Evolutionary conservation across 371 early-diverging fungal species (phyloP).

Genomic region (Apophysomyces trapeziformis): DNA sequence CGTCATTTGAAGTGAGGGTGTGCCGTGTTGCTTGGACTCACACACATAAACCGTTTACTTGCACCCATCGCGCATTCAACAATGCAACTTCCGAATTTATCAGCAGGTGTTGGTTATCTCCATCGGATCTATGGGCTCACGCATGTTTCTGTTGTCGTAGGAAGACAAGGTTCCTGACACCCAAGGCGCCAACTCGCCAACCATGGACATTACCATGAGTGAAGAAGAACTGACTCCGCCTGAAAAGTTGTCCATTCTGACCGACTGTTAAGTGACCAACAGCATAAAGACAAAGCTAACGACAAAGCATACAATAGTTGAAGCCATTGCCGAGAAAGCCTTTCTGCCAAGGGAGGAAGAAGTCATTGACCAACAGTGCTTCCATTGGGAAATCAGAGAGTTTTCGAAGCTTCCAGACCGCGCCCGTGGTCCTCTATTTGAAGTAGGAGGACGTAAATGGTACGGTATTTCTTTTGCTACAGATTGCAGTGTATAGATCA

Average conservation of each 20-base stretch:
- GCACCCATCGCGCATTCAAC: not conserved
- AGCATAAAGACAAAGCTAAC: not conserved
- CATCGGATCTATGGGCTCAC: not conserved
- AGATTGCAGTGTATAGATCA: not conserved
- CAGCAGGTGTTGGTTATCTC: not conserved
- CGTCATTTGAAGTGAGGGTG: conserved; percentile 3
- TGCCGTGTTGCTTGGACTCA: not conserved
- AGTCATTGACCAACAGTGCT: conserved; percentile 44
- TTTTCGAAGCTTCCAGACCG: conserved; percentile 56
- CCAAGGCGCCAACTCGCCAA: not conserved
- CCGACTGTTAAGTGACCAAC: not conserved
- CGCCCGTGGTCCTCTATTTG: conserved; percentile 58
- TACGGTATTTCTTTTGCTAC: conserved; percentile 13
- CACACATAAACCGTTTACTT: not conserved
- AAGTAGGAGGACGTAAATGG: conserved; percentile 63
- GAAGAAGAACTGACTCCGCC: conserved; percentile 11
- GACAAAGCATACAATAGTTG: conserved; percentile 14
- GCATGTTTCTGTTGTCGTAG: conserved; percentile 6
- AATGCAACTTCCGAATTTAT: conserved; percentile 4
- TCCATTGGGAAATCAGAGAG: conserved; percentile 56
- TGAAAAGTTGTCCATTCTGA: conserved; percentile 3
- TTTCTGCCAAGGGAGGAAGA: conserved; percentile 48
- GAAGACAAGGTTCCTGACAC: conserved; percentile 5
- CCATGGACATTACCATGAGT: conserved; percentile 3
- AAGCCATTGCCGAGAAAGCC: conserved; percentile 30